phyloP scores from a whole-genome alignment of 768 basidiomycete genomes.

The Trametes meyenii region DNA sequence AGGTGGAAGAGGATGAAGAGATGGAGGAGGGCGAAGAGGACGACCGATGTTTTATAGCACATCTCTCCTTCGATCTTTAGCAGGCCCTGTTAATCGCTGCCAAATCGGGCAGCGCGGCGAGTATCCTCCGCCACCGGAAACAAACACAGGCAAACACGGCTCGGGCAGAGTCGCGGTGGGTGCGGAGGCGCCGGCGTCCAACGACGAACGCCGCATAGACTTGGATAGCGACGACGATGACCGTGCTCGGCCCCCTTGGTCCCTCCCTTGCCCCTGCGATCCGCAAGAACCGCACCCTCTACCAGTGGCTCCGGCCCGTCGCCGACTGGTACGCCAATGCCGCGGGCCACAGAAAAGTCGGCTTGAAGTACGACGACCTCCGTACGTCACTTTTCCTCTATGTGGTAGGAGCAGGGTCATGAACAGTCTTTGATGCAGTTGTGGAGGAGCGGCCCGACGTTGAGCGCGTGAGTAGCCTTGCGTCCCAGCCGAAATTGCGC shows the following conservation, averaged over 20 bases:
- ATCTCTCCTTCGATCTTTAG: conserved; percentile 23
- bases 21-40: conserved; percentile 27
- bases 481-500: not conserved
- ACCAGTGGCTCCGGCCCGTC: conserved; percentile 70
- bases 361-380: conserved; percentile 94
- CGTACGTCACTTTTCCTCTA: conserved; percentile 52
- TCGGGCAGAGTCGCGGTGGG: conserved; percentile 29
- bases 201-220: conserved; percentile 19
- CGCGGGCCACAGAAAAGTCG: conserved; percentile 83
- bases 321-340: conserved; percentile 82
- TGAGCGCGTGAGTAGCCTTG: conserved; percentile 60
- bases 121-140: conserved; percentile 28
- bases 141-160: conserved; percentile 50
- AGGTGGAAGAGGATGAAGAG: conserved; percentile 36
- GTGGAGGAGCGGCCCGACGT: conserved; percentile 78
- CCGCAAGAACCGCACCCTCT: conserved; percentile 67
- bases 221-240: conserved; percentile 32
- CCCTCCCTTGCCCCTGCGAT: conserved; percentile 78
- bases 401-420: not conserved
- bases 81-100: conserved; percentile 24
- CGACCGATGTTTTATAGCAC: conserved; percentile 32
- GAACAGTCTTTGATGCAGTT: conserved; percentile 43
- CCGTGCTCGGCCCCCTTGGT: conserved; percentile 66
- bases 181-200: conserved; percentile 12
- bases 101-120: conserved; percentile 27